Conservation (phyloP, 1,284 basidiomycete species). For the Cryptococcus sp. region DNA sequence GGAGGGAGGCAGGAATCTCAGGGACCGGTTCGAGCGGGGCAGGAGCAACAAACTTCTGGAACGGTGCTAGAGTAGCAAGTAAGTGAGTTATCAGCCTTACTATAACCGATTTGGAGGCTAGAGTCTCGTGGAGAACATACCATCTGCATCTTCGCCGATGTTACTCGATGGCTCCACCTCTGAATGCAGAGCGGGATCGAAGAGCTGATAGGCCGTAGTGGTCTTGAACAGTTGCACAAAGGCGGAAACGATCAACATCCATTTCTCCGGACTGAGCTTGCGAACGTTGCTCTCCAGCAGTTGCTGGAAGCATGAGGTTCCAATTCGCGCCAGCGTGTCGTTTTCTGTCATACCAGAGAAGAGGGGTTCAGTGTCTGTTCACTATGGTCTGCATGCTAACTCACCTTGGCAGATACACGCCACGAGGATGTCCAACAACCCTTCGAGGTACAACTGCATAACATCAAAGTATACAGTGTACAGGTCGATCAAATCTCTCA, state of each 20-base stretch:
- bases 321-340: slow-evolving; percentile 95
- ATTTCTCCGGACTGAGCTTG: slow-evolving; percentile 80
- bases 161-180: slow-evolving; percentile 67
- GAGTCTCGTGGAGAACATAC: slow-evolving; percentile 17
- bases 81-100: neutral
- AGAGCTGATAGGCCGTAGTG: slow-evolving; percentile 95
- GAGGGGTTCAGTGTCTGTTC: neutral
- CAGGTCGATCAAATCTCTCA: slow-evolving; percentile 91
- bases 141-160: slow-evolving; percentile 61
- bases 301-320: slow-evolving; percentile 96
- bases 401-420: slow-evolving; percentile 98
- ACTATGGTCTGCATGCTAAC: slow-evolving; percentile 22
- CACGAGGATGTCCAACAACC: slow-evolving; percentile 86
- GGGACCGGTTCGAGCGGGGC: slow-evolving; percentile 45
- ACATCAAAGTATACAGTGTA: slow-evolving; percentile 97
- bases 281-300: slow-evolving; percentile 90
- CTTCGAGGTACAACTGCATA: slow-evolving; percentile 85
- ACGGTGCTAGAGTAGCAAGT: slow-evolving; percentile 31
- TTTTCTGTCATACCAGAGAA: slow-evolving; percentile 65
- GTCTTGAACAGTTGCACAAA: slow-evolving; percentile 96
- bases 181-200: slow-evolving; percentile 80
- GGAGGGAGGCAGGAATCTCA: slow-evolving; percentile 29
- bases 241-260: slow-evolving; percentile 90
- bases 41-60: slow-evolving; percentile 51
- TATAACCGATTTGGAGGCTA: neutral